Evolutionary conservation across 1,139 yeast genomes (phyloP), one percentile per base, ranked within the genome.

Genomic region (Lodderomyces parapsilosis): DNA sequence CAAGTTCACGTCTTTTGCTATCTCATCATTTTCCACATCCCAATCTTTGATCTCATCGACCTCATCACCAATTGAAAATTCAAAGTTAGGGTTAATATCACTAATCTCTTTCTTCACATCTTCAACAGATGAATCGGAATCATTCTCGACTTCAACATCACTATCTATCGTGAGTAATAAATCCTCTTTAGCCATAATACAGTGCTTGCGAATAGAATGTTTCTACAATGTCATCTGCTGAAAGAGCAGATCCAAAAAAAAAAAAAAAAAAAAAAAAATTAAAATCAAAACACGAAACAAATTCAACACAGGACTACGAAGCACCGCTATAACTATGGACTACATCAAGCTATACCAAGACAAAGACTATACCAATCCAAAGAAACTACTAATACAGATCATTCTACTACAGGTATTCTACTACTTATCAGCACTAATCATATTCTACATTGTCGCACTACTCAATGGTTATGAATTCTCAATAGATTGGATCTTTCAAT

Each of bases 401-500:
- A 57, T 83, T 7, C 59, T 83, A 6, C 61, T 86, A 17, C 94
- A 86, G 57, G 57, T 80, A 39, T 81, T 84, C 52, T 86, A 85
- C 61, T 86, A 86, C 55, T 53, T 77, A 13, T 75, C 85, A 2
- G 91, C 91, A 4, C 57, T 75, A 2, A 55, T 80, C 2, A 63
- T 82, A 23, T 81, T 84, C 53, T 81, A 71, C 48, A 58, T 78
- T 11, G 75, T 81, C 44, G 77, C 87, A 1, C 68, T 74, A 41
- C 57, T 86, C 14, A 71, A 81, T 36, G 93, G 93, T 0, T 78
- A 81, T 53, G 76, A 74, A 25, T 83, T 87, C 62, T 65, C 74
- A 15, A 59, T 82, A 13, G 76, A 71, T 36, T 84, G 94, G 83
- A 70, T 90, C n/a, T 86, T 90, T 54, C 83, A 88, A 50, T 90